phyloP scores from a whole-genome alignment of 1,139 yeast species.

The Debaryomyces psychrophilus region DNA sequence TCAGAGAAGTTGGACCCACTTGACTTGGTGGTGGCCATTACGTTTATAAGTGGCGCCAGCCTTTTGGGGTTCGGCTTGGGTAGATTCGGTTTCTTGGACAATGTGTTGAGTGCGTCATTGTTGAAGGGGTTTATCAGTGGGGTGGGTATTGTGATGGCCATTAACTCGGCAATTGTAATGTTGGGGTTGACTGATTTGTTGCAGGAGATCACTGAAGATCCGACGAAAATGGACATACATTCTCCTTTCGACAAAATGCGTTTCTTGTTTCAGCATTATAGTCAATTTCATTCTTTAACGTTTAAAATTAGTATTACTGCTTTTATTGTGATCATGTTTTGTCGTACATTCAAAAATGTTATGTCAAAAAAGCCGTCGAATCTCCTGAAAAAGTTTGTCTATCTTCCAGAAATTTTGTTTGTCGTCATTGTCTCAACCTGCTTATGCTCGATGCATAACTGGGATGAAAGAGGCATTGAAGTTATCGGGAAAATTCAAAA shows the following conservation, averaged over 20 bases:
- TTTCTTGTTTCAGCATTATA: constrained; percentile 50
- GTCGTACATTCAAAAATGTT: constrained; percentile 47
- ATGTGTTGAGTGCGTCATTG: constrained; percentile 79
- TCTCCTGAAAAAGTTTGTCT: constrained; percentile 38
- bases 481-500: constrained; percentile 68
- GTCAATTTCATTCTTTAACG: constrained; percentile 55
- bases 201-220: constrained; percentile 36
- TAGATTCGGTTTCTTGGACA: constrained; percentile 86
- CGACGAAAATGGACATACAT: constrained; percentile 58
- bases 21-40: constrained; percentile 70
- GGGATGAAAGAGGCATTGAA: constrained; percentile 62
- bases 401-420: constrained; percentile 81
- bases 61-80: constrained; percentile 78
- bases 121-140: constrained; percentile 90
- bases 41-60: constrained; percentile 77
- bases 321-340: constrained; percentile 44
- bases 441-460: constrained; percentile 54
- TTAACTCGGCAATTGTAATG: constrained; percentile 74
- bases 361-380: constrained; percentile 21
- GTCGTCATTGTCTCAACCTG: constrained; percentile 69
- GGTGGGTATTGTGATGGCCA: constrained; percentile 88
- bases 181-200: constrained; percentile 60
- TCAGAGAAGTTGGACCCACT: constrained; percentile 47
- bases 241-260: constrained; percentile 73
- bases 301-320: constrained; percentile 54